phyloP scores from a whole-genome alignment of 768 basidiomycete genomes.

The Rhizopogon roseolus region DNA sequence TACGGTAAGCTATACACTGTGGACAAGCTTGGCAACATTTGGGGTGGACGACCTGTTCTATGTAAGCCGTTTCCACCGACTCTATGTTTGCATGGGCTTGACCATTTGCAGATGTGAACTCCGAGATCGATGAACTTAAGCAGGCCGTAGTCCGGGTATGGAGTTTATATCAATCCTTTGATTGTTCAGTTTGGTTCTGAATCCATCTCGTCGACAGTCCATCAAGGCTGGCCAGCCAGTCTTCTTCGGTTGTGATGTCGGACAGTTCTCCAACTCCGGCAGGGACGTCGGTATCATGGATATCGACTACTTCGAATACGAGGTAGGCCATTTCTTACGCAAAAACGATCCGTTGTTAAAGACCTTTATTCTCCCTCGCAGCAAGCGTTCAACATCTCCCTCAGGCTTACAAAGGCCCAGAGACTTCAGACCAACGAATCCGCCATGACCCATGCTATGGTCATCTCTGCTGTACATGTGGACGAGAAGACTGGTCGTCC shows the following conservation, averaged over 20 bases:
- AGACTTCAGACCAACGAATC: constrained; percentile 80
- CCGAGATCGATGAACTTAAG: constrained; percentile 78
- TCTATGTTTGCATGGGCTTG: background rate
- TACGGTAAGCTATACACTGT: constrained; percentile 87
- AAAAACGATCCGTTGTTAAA: background rate
- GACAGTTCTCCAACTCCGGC: constrained; percentile 68
- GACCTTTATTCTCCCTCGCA: constrained; percentile 22
- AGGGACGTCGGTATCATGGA: constrained; percentile 78
- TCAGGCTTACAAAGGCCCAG: constrained; percentile 81
- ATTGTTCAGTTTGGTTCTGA: background rate
- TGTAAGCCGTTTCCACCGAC: constrained; percentile 46
- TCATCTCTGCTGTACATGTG: constrained; percentile 89
- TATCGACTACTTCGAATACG: constrained; percentile 74
- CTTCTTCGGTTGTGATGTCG: constrained; percentile 97
- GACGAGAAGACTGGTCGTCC: constrained; percentile 65
- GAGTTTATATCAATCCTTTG: background rate
- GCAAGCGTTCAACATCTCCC: constrained; percentile 78
- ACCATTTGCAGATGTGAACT: constrained; percentile 72
- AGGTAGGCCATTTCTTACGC: constrained; percentile 36
- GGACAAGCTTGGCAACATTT: constrained; percentile 88
- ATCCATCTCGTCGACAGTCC: constrained; percentile 35
- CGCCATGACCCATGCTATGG: constrained; percentile 86
- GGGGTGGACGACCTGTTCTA: constrained; percentile 78
- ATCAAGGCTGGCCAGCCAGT: constrained; percentile 87
- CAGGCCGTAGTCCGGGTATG: constrained; percentile 66